Conservation (phyloP, 83 land plant species). For the Larix sibirica region DNA sequence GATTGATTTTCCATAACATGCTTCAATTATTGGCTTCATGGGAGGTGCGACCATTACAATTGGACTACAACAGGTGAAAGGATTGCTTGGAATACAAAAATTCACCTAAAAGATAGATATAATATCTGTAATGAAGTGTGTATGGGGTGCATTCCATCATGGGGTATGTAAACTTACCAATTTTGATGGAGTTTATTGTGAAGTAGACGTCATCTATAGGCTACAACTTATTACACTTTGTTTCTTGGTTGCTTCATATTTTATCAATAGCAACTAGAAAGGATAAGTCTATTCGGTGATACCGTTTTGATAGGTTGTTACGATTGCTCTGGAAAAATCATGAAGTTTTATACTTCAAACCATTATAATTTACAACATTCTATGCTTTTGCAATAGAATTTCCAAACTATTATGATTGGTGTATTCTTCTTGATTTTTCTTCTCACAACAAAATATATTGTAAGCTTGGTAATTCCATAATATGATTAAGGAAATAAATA, state of each 20-base stretch:
- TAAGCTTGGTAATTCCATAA: slow-evolving; percentile 8
- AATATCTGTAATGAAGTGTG: slow-evolving; percentile 40
- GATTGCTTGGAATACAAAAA: too few relatives aligned
- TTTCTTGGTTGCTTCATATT: neutral
- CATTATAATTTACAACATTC: neutral
- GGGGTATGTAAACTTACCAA: slow-evolving; percentile 28
- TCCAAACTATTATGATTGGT: slow-evolving; percentile 73
- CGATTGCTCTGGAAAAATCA: neutral
- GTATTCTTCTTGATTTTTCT: slow-evolving; percentile 66
- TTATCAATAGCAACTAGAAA: neutral
- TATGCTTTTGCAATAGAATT: slow-evolving; percentile 61
- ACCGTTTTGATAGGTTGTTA: neutral
- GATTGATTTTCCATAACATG: too few relatives aligned
- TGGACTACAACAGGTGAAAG: too few relatives aligned
- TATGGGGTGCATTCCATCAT: slow-evolving; percentile 35
- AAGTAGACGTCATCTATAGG: neutral
- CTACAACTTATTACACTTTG: too few relatives aligned
- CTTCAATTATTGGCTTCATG: too few relatives aligned
- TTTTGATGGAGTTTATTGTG: neutral
- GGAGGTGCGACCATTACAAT: slow-evolving; percentile 22
- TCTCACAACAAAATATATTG: slow-evolving; percentile 34
- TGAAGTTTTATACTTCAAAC: neutral
- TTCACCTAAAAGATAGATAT: slow-evolving; percentile 7
- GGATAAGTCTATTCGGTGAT: neutral
- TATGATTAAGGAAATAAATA: neutral